phyloP scores from a whole-genome alignment of 768 basidiomycete genomes.

The Suillus weaverae region DNA sequence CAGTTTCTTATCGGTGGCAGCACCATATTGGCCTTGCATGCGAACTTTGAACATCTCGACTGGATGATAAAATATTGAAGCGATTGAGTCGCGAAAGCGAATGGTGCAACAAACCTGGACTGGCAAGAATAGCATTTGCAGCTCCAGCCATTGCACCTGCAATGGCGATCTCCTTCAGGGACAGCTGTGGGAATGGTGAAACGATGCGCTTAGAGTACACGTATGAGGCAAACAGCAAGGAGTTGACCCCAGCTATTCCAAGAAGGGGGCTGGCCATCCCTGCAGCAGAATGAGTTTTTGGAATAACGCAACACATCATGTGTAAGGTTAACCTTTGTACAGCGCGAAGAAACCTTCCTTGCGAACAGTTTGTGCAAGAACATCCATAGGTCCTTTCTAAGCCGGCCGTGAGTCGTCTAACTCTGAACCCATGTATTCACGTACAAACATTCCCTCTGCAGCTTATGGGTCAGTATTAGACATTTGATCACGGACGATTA shows the following conservation, averaged over 20 bases:
- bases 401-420: not conserved
- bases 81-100: not conserved
- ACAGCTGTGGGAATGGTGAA: conserved; percentile 85
- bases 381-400: conserved; percentile 94
- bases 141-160: conserved; percentile 95
- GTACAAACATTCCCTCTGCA: conserved; percentile 85
- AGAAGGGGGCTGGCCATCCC: conserved; percentile 90
- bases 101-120: conserved; percentile 61
- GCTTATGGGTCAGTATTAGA: conserved; percentile 8
- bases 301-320: not conserved
- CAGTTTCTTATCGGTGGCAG: conserved; percentile 73
- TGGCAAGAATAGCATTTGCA: conserved; percentile 85
- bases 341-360: conserved; percentile 91
- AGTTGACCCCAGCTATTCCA: conserved; percentile 95
- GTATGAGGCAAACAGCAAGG: conserved; percentile 90
- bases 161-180: conserved; percentile 73
- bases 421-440: conserved; percentile 29
- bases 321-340: conserved; percentile 74
- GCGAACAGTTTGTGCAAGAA: conserved; percentile 73
- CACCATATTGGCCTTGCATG: conserved; percentile 96
- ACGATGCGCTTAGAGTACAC: conserved; percentile 78
- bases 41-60: conserved; percentile 99
- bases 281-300: conserved; percentile 27
- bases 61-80: conserved; percentile 27
- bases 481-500: not conserved